phyloP scores from a whole-genome alignment of 805 yeast species.

The Metschnikowia shivogae region DNA sequence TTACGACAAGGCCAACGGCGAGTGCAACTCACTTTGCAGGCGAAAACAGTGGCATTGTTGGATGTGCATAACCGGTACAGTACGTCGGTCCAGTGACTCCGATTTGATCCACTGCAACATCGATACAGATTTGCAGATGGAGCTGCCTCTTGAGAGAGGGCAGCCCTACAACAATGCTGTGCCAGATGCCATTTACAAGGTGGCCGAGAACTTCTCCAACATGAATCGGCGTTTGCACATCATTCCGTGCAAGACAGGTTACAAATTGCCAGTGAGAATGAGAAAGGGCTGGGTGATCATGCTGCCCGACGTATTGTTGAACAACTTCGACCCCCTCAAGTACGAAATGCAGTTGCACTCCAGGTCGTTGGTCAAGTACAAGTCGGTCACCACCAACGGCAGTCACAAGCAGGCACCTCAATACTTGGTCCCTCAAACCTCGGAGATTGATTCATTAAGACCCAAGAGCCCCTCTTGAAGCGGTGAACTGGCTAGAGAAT shows the following conservation, averaged over 20 bases:
- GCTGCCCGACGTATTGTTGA: conserved; percentile 75
- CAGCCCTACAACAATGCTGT: conserved; percentile 24
- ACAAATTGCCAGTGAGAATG: conserved; percentile 55
- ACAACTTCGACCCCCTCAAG: conserved; percentile 51
- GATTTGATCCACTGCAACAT: conserved; percentile 88
- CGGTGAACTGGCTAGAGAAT: background rate
- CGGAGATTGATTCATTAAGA: conserved; percentile 73
- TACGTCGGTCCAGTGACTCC: conserved; percentile 76
- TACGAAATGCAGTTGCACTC: conserved; percentile 30
- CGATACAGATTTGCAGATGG: conserved; percentile 83
- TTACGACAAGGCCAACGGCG: conserved; percentile 12
- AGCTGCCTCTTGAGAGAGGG: conserved; percentile 23
- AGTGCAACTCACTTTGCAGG: conserved; percentile 42
- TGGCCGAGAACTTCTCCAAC: conserved; percentile 85
- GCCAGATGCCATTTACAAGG: conserved; percentile 72
- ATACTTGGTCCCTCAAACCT: conserved; percentile 56
- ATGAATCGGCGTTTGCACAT: conserved; percentile 82
- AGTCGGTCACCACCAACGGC: conserved; percentile 12
- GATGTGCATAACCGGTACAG: conserved; percentile 97
- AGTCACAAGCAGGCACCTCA: conserved; percentile 38
- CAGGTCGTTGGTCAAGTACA: conserved; percentile 28
- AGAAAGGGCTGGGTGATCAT: conserved; percentile 90
- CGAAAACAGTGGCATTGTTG: conserved; percentile 94
- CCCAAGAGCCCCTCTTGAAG: conserved; percentile 67
- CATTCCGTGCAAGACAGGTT: conserved; percentile 68